Evolutionary conservation across 2,329 filamentous ascomycete species (phyloP), one percentile per base, ranked within the genome.

Genomic region (Leptographium galeiforme): DNA sequence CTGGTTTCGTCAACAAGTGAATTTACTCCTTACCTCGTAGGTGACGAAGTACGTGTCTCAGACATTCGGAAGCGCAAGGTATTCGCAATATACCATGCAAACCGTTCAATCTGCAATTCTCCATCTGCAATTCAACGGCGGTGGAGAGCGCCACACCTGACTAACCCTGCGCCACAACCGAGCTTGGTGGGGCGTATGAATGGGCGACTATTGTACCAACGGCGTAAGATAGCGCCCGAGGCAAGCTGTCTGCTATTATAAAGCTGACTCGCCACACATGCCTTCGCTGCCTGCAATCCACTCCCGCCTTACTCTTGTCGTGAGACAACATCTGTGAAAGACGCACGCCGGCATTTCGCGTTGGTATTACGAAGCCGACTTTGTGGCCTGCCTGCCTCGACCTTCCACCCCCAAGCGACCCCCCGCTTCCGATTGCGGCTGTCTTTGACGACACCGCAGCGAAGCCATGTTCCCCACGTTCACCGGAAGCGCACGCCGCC

Each of bases 401-500:
- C 33, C 12, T 48, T 48, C 32, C 14, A 36, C 46, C n/a, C 34
- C 18, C 46, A 33, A 38, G 14, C 38, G 47, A 36, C n/a, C 34
- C 49, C 49, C 41, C 49, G 49, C 50, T 36, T 48, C 30, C 16
- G 19, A 8, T 14, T 48, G 44, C 11, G 11, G 36, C 30, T 47
- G 50, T 40, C 14, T 43, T 30, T 18, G 25, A 40, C 33, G 45
- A 48, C 43, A 6, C 12, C 30, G 14, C 25, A 8, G 25, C 30
- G 40, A 52, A 50, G 56, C 64, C 65, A 96, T 96, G 91, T 94
- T 93, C 71, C 84, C 86, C 57, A 89, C 86, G 52, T 98, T 98
- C 71, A 93, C 87, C 30, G 93, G 93, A 61, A 87, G 72, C 69
- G 87, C 89, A 62, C 84, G 88, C 63, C 86, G 87, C 60, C 84